phyloP scores from a whole-genome alignment of 2,329 filamentous ascomycete genomes.

The Talaromyces verruculosus region DNA sequence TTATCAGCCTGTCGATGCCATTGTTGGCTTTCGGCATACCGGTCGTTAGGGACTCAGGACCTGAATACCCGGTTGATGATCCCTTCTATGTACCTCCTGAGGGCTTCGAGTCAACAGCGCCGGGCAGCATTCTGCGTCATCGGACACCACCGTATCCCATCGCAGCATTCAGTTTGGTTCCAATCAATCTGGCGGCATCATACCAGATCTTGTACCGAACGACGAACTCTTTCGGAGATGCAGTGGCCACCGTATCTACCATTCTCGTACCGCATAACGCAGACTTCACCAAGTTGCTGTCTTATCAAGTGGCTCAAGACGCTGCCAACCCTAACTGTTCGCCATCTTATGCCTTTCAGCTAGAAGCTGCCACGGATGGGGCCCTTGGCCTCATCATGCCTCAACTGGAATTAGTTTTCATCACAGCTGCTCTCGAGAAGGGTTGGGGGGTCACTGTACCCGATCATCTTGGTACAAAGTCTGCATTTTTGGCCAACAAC shows the following conservation, averaged over 20 bases:
- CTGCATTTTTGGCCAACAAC: constrained; percentile 45
- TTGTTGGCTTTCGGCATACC: constrained; percentile 5
- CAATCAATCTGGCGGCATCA: constrained; percentile 27
- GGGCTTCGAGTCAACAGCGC: constrained; percentile 29
- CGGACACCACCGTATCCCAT: constrained; percentile 29
- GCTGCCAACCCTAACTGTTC: constrained; percentile 30
- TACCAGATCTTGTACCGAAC: constrained; percentile 46
- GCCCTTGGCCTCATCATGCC: constrained; percentile 34
- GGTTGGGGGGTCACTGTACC: constrained; percentile 53
- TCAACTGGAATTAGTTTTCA: constrained; percentile 36
- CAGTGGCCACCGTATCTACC: constrained; percentile 43
- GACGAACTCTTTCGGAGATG: constrained; percentile 37
- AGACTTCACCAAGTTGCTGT: constrained; percentile 38
- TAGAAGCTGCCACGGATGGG: constrained; percentile 44
- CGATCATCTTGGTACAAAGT: constrained; percentile 49
- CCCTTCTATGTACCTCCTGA: constrained; percentile 32
- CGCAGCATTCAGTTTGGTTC: constrained; percentile 26
- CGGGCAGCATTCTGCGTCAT: constrained; percentile 32
- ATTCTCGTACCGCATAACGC: constrained; percentile 40
- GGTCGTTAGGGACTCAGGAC: constrained; percentile 9
- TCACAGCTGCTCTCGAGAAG: constrained; percentile 40
- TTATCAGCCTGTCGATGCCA: constrained; percentile 11
- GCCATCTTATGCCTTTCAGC: constrained; percentile 32
- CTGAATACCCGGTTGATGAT: constrained; percentile 28
- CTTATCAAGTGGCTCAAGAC: constrained; percentile 44